phyloP scores from a whole-genome alignment of 331 rosid genomes.

The Quercus lobata region DNA sequence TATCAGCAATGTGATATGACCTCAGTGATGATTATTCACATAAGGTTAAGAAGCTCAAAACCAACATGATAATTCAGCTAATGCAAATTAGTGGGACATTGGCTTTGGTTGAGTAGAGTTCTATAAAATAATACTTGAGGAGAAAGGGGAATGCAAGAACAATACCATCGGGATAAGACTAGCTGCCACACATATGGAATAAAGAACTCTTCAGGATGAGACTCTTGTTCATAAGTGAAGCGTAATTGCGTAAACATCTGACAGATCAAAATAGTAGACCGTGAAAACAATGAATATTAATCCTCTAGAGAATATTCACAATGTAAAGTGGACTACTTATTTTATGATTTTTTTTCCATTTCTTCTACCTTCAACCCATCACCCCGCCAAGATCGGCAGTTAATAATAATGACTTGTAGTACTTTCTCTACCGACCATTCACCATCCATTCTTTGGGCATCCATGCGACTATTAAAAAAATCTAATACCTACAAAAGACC shows the following conservation, averaged over 20 bases:
- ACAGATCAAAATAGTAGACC: slow-evolving; percentile 5
- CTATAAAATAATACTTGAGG: background rate
- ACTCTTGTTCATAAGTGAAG: slow-evolving; percentile 97
- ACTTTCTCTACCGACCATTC: slow-evolving; percentile 96
- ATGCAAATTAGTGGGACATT: background rate
- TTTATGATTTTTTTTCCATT: background rate
- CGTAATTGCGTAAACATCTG: slow-evolving; percentile 98
- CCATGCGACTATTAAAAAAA: slow-evolving; percentile 96
- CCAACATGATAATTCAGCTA: background rate
- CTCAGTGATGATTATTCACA: background rate
- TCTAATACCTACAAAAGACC: slow-evolving; percentile 71
- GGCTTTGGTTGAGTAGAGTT: background rate
- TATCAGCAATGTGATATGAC: background rate
- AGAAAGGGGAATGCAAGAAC: slow-evolving; percentile 15
- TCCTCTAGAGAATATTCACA: slow-evolving; percentile 5
- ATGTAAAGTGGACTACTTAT: slow-evolving; percentile 10
- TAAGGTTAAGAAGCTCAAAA: background rate
- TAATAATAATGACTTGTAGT: slow-evolving; percentile 79
- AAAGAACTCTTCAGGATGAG: slow-evolving; percentile 96
- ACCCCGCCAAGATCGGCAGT: slow-evolving; percentile 96
- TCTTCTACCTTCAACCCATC: slow-evolving; percentile 92
- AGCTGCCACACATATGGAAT: slow-evolving; percentile 97
- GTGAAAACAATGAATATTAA: slow-evolving; percentile 8
- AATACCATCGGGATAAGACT: slow-evolving; percentile 79
- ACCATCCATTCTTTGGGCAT: slow-evolving; percentile 76